Evolutionary conservation across 2,329 filamentous ascomycete species (phyloP).

Genomic region (Fusarium subglutinans): DNA sequence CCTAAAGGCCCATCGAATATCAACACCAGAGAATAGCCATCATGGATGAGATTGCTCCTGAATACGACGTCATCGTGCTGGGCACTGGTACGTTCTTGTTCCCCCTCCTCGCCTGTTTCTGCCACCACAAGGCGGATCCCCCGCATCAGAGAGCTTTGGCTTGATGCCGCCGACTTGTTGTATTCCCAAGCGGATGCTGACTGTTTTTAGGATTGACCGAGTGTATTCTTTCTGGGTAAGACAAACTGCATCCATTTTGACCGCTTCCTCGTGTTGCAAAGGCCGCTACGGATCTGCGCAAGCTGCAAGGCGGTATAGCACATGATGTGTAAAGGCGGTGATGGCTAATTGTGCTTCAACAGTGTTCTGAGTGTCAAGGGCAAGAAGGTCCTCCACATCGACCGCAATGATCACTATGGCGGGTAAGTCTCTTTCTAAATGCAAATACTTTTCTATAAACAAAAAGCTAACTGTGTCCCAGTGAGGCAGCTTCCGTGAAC

Average conservation of each 20-base stretch:
- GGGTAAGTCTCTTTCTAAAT: constrained; percentile 69
- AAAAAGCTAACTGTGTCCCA: constrained; percentile 44
- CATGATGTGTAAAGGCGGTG: constrained; percentile 38
- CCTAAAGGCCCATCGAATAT: constrained; percentile 3
- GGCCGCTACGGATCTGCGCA: constrained; percentile 4
- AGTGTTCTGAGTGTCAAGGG: constrained; percentile 96
- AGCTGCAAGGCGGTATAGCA: constrained; percentile 21
- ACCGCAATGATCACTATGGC: constrained; percentile 98
- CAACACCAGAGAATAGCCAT: constrained; percentile 26
- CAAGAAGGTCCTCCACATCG: constrained; percentile 98
- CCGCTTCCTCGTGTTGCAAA: constrained; percentile 3
- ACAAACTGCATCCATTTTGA: neutral
- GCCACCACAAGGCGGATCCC: constrained; percentile 31
- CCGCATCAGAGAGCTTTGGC: constrained; percentile 35
- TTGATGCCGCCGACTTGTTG: constrained; percentile 7
- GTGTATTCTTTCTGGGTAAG: constrained; percentile 97
- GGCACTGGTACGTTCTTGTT: constrained; percentile 81
- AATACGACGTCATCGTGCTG: constrained; percentile 98
- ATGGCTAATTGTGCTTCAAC: constrained; percentile 33
- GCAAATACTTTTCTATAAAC: neutral
- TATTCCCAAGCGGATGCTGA: constrained; percentile 31
- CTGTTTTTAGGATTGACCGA: constrained; percentile 82
- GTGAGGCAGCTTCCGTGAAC: constrained; percentile 96
- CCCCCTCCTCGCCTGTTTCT: constrained; percentile 21
- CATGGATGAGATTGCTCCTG: constrained; percentile 98